Evolutionary conservation across 305 asterid species (phyloP), one percentile per base, ranked within the genome.

Genomic region (Solanum aculeatissimum): DNA sequence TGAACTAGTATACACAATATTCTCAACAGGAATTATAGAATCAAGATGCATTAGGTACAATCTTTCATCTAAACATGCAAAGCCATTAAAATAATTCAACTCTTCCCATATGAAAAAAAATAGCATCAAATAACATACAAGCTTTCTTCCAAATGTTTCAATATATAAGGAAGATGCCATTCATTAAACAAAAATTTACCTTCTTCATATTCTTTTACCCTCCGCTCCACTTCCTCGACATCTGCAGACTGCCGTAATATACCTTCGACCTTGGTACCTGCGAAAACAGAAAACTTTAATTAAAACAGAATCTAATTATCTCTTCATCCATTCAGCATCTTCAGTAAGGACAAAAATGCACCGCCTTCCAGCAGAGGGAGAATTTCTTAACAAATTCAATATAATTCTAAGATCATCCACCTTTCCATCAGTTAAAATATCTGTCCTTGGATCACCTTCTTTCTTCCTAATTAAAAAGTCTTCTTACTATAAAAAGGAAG

Each of bases 191-290:
- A 18, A 25, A 77, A 29, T 53, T 62, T 57, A 97, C 99, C 99
- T 95, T 91, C 95, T 89, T 97, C 99, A 87, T 94, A 97, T 85
- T 93, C 98, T 82, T 93, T 93, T 90, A 97, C 98, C 92, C 99
- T 91, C 79, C 84, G 91, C 23, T 92, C 93, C 75, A 97, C 99
- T 93, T 97, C 99, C 89, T 95, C 99, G 63, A 97, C 98, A 81
- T 97, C 99, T 54, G 99, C 99, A 83, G 98, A 85, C 86, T 92
- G 98, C 78, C 99, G 92, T 87, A 97, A 89, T 85, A 97, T 95
- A 86, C 99, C 99, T 92, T 97, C 99, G 11, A 93, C 93, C 85
- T 92, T 93, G 70, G 74, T 89, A 89, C 99, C 99, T 97, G 47
- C 15, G 0, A 51, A 29, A 77, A 51, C 47, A 77, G 47, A 77